A percentile compares a stretch with the other conserved stretches of the same genome.
These are phyloP conservation scores for Aspergillus felis DNA, from an alignment of 2,329 filamentous ascomycete species.

Conservation along the genomic window DNA sequence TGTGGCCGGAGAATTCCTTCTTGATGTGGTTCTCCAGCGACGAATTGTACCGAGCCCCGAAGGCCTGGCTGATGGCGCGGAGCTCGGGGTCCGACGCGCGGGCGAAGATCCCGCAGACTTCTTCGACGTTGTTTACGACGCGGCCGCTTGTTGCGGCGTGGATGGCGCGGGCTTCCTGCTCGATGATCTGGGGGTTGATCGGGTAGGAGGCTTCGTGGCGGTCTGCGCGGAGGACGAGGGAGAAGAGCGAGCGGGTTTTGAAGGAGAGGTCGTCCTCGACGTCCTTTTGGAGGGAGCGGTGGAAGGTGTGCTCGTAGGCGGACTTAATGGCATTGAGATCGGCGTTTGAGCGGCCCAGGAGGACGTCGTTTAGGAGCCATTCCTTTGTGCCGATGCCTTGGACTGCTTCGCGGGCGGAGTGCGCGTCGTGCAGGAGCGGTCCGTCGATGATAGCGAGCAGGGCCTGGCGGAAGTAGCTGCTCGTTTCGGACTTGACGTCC, in stretches of 20 bases:
- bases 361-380: slow-evolving; percentile 75
- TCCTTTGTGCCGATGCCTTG: slow-evolving; percentile 84
- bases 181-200: slow-evolving; percentile 67
- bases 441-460: slow-evolving; percentile 73
- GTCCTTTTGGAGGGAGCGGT: slow-evolving; percentile 63
- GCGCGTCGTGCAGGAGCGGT: slow-evolving; percentile 72
- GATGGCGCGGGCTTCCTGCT: slow-evolving; percentile 70
- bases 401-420: slow-evolving; percentile 67
- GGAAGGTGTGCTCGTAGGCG: slow-evolving; percentile 67
- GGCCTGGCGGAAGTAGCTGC: slow-evolving; percentile 68
- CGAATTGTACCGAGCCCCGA: slow-evolving; percentile 67
- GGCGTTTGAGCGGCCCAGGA: slow-evolving; percentile 78
- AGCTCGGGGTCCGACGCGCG: slow-evolving; percentile 77
- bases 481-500: slow-evolving; percentile 74
- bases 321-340: slow-evolving; percentile 83
- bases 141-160: slow-evolving; percentile 71
- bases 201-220: slow-evolving; percentile 75
- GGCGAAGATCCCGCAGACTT: slow-evolving; percentile 73
- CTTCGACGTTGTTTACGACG: slow-evolving; percentile 44
- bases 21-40: slow-evolving; percentile 70
- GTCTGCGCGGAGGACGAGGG: slow-evolving; percentile 71
- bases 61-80: slow-evolving; percentile 72
- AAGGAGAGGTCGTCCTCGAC: slow-evolving; percentile 76
- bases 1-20: slow-evolving; percentile 85
- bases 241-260: slow-evolving; percentile 82